Evolutionary conservation across 2,329 filamentous ascomycete genomes (phyloP), one percentile per base, ranked within the genome.

Genomic region (Allantophomopsis lycopodina): DNA sequence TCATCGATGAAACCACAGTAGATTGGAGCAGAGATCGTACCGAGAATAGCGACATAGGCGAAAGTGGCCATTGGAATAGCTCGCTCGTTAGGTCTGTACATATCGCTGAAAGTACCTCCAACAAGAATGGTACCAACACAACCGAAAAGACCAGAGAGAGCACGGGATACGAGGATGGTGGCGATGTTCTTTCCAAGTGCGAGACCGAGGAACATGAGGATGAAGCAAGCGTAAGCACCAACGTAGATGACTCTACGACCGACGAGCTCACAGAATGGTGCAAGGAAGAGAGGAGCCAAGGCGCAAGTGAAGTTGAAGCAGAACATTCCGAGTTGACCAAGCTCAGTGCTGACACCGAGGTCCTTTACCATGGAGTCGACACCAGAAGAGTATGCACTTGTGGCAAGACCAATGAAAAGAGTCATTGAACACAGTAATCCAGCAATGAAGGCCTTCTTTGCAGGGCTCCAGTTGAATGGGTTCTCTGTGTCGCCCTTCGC

Each of bases 11-110:
- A 73, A 64, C 37, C 79, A 59, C 2, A 70, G 1, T 79, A 73
- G 44, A 94, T 76, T 23, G 79, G 73, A 1, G 82, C 75, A 2
- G 71, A 72, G 1, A 86, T 63, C 0, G 85, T 91, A 1, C 85
- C 88, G 2, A 80, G 68, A 0, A 94, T 64, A 0, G 86, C 86
- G 4, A 71, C 66, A 1, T 80, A 83, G 11, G 80, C 80, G 57
- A 93, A 94, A 0, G 93, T 58, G 0, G 85, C 79, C 88, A 95
- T 94, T 0, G 87, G 83, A 0, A 79, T 83, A 49, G 94, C 94
- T 35, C 88, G 69, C 34, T 83, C 76, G 44, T 82, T 65, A 12
- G 83, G 75, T 30, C 77, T 72, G 61, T 86, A 94, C 44, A 94
- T 76, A 52, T 94, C 87, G 35, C 81, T 79, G 38, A 94, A 80